These are phyloP conservation scores for Dichomitus squalens DNA, from an alignment of 1,284 basidiomycete species.

Conservation along the genomic window DNA sequence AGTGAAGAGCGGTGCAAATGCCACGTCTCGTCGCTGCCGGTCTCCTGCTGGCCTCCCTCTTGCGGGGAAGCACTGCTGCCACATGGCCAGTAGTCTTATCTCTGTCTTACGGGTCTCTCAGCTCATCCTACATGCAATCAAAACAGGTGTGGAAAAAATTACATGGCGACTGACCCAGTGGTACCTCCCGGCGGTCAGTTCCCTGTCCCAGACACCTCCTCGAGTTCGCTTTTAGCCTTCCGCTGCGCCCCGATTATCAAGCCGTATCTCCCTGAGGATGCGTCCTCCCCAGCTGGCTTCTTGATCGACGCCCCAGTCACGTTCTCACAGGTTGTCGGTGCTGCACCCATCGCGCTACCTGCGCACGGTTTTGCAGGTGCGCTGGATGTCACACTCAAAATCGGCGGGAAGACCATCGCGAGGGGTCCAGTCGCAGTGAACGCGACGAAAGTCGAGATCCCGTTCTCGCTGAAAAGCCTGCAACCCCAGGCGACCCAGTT, in stretches of 20 bases:
- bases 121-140: neutral
- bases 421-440: constrained; percentile 54
- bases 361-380: constrained; percentile 25
- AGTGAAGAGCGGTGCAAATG: neutral
- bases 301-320: constrained; percentile 63
- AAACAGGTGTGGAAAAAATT: constrained; percentile 69
- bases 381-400: constrained; percentile 43
- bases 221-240: constrained; percentile 60
- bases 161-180: constrained; percentile 50
- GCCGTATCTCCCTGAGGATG: constrained; percentile 66
- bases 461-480: constrained; percentile 51
- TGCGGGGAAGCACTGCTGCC: constrained; percentile 2
- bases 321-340: constrained; percentile 47
- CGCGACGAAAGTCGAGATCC: constrained; percentile 48
- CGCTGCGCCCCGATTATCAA: constrained; percentile 68
- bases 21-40: neutral
- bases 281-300: constrained; percentile 40
- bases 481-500: constrained; percentile 49
- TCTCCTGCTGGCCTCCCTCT: constrained; percentile 1
- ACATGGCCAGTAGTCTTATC: constrained; percentile 3
- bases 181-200: constrained; percentile 66
- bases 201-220: constrained; percentile 48
- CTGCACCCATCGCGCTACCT: constrained; percentile 46
- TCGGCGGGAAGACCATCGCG: constrained; percentile 44
- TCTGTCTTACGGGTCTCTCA: neutral